A percentile compares a stretch with the other conserved stretches of the same genome.
Evolutionary conservation across 768 basidiomycete species (phyloP).

Genomic region (Clitopilus passeckerianus): DNA sequence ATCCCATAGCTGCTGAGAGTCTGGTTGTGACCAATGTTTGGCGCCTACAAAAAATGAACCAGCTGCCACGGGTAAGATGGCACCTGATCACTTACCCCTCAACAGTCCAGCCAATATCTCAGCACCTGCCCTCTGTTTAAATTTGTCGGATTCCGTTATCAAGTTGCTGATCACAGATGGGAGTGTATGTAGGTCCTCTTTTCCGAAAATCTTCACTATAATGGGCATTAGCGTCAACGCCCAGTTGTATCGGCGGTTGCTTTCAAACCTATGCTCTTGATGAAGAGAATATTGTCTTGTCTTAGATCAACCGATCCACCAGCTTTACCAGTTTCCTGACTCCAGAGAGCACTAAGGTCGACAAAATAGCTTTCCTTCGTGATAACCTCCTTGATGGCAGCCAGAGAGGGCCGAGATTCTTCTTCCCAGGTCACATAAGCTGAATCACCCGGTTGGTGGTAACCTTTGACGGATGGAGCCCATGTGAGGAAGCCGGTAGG

Average conservation of each 20-base stretch:
- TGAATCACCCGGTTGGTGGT: conserved; percentile 34
- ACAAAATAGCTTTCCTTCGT: conserved; percentile 52
- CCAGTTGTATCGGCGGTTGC: background rate
- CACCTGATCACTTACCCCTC: conserved; percentile 45
- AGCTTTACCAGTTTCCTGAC: conserved; percentile 72
- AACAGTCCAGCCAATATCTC: conserved; percentile 67
- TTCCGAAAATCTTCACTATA: conserved; percentile 65
- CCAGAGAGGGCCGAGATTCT: conserved; percentile 43
- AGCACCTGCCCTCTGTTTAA: conserved; percentile 77
- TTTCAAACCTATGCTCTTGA: conserved; percentile 34
- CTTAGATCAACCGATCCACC: conserved; percentile 51
- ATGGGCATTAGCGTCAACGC: background rate
- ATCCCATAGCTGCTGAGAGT: conserved; percentile 55
- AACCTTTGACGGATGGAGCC: conserved; percentile 60
- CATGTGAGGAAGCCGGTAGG: conserved; percentile 77
- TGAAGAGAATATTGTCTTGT: conserved; percentile 36
- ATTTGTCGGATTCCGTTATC: conserved; percentile 65
- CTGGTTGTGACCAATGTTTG: conserved; percentile 73
- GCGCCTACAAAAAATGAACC: conserved; percentile 41
- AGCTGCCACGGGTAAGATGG: background rate
- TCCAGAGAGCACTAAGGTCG: conserved; percentile 61
- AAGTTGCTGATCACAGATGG: conserved; percentile 56
- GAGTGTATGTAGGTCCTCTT: conserved; percentile 44
- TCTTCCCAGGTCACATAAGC: conserved; percentile 48
- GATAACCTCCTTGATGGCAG: conserved; percentile 44